A percentile compares a stretch with the other conserved stretches of the same genome.
Evolutionary conservation across 257 asterid species (phyloP).

Genomic region (Craterostigma plantagineum): DNA sequence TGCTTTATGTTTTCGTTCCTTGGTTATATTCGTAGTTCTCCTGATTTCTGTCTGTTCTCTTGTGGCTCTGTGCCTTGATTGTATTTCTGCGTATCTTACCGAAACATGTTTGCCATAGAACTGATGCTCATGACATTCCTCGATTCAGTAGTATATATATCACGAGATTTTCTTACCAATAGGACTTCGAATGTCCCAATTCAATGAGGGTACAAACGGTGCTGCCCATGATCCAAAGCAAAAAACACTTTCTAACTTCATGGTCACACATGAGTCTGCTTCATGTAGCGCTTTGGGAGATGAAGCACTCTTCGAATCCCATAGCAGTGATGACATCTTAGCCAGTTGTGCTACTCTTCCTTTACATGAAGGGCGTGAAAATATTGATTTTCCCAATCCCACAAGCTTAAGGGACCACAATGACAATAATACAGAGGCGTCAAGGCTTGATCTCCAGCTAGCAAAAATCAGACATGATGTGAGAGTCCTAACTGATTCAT

Average conservation of each 20-base stretch:
- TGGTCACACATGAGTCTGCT: conserved; percentile 26
- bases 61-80: neutral
- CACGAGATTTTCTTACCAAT: neutral
- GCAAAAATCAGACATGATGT: conserved; percentile 10
- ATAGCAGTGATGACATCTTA: neutral
- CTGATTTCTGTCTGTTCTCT: neutral
- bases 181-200: conserved; percentile 87
- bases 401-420: too few relatives aligned
- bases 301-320: conserved; percentile 16
- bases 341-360: neutral
- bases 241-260: conserved; percentile 50
- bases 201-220: conserved; percentile 42
- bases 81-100: neutral
- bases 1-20: too few relatives aligned
- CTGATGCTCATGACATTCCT: too few relatives aligned
- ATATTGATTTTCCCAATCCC: neutral
- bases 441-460: conserved; percentile 1
- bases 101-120: neutral
- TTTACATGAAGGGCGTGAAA: conserved; percentile 23
- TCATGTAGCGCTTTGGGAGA: conserved; percentile 14
- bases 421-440: too few relatives aligned
- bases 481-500: neutral
- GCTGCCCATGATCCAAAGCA: conserved; percentile 55
- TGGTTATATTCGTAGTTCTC: too few relatives aligned
- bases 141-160: too few relatives aligned